Evolutionary conservation across 1,284 basidiomycete genomes (phyloP), one percentile per base, ranked within the genome.

Genomic region (Golubevia sp.): DNA sequence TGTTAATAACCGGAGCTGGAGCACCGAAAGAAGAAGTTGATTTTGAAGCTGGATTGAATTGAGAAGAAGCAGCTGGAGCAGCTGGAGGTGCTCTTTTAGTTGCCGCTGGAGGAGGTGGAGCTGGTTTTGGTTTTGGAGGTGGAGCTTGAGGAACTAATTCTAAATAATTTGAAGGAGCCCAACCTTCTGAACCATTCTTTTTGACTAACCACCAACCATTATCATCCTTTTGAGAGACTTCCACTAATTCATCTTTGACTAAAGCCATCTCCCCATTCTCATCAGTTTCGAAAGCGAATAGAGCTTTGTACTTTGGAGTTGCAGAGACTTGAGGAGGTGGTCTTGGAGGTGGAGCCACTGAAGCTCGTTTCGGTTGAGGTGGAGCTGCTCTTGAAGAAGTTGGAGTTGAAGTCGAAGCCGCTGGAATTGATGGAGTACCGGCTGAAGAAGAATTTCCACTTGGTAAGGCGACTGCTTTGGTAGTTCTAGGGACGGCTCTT

Each of bases 101-200:
- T 5, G 63, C 63, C 8, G 61, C 55, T 15, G 61, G 56, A 0
- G 85, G 82, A 8, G 87, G 87, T 20, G 87, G 87, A 18, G 85
- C 85, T 48, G 87, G 86, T 30, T 88, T 87, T 59, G 86, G 86
- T 0, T 91, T 89, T 2, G 91, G 90, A 0, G 92, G 91, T 0
- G 88, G 87, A 5, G 92, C 89, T 0, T 91, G 88, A 0, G 89
- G 86, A 21, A 89, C 87, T 20, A 68, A 59, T 58, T 84, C 86
- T 67, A 85, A 94, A 93, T 64, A 97, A 97, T 79, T 98, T 93
- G 87, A 92, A 91, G 88, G 94, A 18, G 94, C 92, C 95, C 95
- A 99, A 15, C 94, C 96, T 84, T 98, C 94, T 23, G 86, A 85
- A 0, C 88, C 89, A 61, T 88, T 88, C 85, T 93, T 95, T 87